A percentile compares a stretch with the other conserved stretches of the same genome.
phyloP scores from a whole-genome alignment of 139 green algal species.

The Yamagishiella unicocca region DNA sequence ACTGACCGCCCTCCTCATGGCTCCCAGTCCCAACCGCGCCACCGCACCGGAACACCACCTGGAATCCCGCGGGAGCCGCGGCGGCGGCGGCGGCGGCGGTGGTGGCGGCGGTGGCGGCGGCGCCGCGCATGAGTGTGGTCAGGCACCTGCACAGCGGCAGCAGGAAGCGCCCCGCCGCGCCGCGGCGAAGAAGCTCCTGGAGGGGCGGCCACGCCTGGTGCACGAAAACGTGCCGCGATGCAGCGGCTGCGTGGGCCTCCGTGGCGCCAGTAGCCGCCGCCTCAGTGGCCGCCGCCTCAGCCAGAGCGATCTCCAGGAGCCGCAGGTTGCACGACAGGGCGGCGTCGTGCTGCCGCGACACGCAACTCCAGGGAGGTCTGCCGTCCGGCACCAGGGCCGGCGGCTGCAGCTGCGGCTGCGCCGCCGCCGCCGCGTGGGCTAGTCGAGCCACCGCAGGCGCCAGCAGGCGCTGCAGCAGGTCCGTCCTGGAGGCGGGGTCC shows the following conservation, averaged over 20 bases:
- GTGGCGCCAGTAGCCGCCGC: background rate
- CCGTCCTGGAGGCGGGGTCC: background rate
- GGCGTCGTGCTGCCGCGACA: background rate
- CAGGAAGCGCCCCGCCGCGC: background rate
- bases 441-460: background rate
- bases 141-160: constrained; percentile 13
- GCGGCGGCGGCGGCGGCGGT: background rate
- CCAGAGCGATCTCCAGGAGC: background rate
- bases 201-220: constrained; percentile 1
- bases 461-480: constrained; percentile 29
- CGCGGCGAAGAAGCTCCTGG: background rate
- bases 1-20: no score
- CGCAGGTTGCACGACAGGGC: background rate
- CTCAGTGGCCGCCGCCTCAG: background rate
- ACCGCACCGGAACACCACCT: no score
- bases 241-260: background rate
- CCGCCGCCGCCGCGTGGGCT: background rate
- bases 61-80: no score
- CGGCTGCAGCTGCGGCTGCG: background rate
- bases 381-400: background rate
- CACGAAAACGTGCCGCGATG: background rate
- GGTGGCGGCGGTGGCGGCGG: background rate
- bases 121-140: background rate
- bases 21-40: no score
- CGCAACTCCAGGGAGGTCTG: background rate